Percentiles rank a stretch among this genome's conserved stretches.
Conservation (phyloP, 2,329 filamentous ascomycete genomes). For the Corynespora cassiicola region DNA sequence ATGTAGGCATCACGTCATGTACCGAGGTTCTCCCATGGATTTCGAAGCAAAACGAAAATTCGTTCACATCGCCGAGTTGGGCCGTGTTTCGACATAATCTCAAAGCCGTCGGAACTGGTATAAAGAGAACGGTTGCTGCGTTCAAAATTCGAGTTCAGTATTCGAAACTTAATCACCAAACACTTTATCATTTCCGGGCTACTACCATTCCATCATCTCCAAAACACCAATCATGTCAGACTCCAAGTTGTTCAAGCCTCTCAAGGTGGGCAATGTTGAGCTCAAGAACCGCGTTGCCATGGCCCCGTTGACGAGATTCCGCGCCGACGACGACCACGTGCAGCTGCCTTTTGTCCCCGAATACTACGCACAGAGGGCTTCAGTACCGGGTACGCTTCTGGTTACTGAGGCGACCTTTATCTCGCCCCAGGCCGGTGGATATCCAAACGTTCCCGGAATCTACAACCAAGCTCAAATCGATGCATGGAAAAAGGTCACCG, state of each 20-base stretch:
- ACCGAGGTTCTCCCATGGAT: no score
- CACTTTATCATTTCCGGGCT: no score
- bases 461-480: conserved; percentile 56
- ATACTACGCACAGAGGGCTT: conserved; percentile 63
- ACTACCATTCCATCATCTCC: conserved; percentile 1
- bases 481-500: conserved; percentile 66
- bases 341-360: conserved; percentile 51
- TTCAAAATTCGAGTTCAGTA: no score
- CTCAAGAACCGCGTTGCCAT: conserved; percentile 44
- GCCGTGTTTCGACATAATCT: no score
- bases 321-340: conserved; percentile 55
- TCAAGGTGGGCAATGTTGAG: conserved; percentile 41
- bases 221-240: conserved; percentile 26
- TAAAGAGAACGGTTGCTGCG: no score
- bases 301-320: conserved; percentile 48
- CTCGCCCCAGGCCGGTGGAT: conserved; percentile 54
- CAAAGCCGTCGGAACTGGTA: no score
- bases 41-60: no score
- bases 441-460: conserved; percentile 63
- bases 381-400: conserved; percentile 61
- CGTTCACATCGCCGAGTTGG: no score
- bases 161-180: no score
- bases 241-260: conserved; percentile 41
- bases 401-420: conserved; percentile 65
- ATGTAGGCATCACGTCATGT: no score